Evolutionary conservation across 1,139 yeast genomes (phyloP).

Genomic region (Kluyveromyces marxianus): DNA sequence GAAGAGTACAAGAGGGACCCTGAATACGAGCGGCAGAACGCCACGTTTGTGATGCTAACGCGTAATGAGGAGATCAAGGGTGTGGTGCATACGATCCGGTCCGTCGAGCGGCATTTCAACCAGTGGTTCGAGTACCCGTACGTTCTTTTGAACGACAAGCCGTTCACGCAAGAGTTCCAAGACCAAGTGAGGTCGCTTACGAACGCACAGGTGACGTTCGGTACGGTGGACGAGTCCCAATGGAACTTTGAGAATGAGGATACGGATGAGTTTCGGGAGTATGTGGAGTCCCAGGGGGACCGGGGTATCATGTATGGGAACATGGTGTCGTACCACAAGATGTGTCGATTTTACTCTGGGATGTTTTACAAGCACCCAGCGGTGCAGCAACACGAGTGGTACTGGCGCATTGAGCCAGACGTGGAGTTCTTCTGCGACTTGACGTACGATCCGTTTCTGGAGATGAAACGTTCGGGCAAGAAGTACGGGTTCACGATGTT

Average conservation of each 20-base stretch:
- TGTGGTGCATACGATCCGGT: conserved; percentile 58
- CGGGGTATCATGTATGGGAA: conserved; percentile 72
- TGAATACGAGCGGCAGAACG: conserved; percentile 46
- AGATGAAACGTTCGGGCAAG: conserved; percentile 63
- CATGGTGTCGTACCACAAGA: conserved; percentile 60
- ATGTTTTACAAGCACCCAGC: conserved; percentile 67
- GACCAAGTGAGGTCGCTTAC: conserved; percentile 42
- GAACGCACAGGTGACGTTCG: conserved; percentile 52
- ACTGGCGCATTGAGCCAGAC: conserved; percentile 92
- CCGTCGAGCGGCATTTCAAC: conserved; percentile 79
- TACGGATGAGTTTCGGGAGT: conserved; percentile 38
- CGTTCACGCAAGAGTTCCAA: conserved; percentile 59
- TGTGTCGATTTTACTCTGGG: conserved; percentile 73
- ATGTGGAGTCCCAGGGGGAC: conserved; percentile 29
- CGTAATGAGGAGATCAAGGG: conserved; percentile 67
- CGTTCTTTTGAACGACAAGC: conserved; percentile 75
- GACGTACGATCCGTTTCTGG: conserved; percentile 82
- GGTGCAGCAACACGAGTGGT: conserved; percentile 68
- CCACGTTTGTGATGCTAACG: conserved; percentile 77
- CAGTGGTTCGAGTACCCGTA: conserved; percentile 90
- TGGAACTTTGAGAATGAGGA: conserved; percentile 33
- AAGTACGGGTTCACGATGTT: conserved; percentile 78
- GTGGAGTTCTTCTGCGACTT: conserved; percentile 84
- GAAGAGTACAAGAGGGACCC: conserved; percentile 27
- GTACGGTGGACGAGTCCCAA: conserved; percentile 17